Conservation (phyloP, 345 rosid species). For the Gossypium herbaceum region DNA sequence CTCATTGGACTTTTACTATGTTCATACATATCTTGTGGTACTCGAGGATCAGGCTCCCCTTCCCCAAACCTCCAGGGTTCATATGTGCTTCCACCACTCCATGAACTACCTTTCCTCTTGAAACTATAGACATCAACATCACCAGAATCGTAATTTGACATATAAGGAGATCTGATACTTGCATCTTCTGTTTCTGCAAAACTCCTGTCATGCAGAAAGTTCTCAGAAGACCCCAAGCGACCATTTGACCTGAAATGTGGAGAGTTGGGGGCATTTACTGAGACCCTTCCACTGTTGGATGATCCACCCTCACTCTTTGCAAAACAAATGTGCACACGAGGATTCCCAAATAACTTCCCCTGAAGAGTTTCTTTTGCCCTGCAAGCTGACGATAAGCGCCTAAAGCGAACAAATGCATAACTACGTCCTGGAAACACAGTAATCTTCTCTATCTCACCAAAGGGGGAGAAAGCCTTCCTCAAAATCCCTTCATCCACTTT, state of each 20-base stretch:
- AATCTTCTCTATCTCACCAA: slow-evolving; percentile 83
- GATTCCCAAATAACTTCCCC: slow-evolving; percentile 88
- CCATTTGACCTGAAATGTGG: slow-evolving; percentile 48
- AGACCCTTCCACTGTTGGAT: slow-evolving; percentile 53
- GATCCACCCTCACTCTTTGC: slow-evolving; percentile 75
- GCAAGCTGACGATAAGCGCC: slow-evolving; percentile 56
- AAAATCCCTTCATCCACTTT: slow-evolving; percentile 75
- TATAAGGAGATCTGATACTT: slow-evolving; percentile 19
- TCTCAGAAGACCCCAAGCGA: slow-evolving; percentile 52
- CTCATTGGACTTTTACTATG: slow-evolving; percentile 56
- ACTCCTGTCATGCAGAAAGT: slow-evolving; percentile 46
- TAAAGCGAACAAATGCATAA: slow-evolving; percentile 89
- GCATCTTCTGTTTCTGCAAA: slow-evolving; percentile 31
- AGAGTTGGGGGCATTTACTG: slow-evolving; percentile 43
- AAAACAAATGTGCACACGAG: slow-evolving; percentile 94
- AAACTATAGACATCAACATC: slow-evolving; percentile 39
- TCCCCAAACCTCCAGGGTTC: slow-evolving; percentile 40
- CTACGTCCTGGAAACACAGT: slow-evolving; percentile 91
- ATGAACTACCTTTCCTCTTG: slow-evolving; percentile 42
- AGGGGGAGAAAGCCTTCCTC: slow-evolving; percentile 76
- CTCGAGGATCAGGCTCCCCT: slow-evolving; percentile 33
- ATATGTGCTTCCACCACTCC: slow-evolving; percentile 47
- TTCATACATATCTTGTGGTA: slow-evolving; percentile 47
- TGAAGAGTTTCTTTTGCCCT: slow-evolving; percentile 92
- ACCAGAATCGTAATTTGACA: slow-evolving; percentile 7